A percentile compares a stretch with the other conserved stretches of the same genome.
phyloP scores from a whole-genome alignment of 768 basidiomycete species.

The Tremella fuciformis region DNA sequence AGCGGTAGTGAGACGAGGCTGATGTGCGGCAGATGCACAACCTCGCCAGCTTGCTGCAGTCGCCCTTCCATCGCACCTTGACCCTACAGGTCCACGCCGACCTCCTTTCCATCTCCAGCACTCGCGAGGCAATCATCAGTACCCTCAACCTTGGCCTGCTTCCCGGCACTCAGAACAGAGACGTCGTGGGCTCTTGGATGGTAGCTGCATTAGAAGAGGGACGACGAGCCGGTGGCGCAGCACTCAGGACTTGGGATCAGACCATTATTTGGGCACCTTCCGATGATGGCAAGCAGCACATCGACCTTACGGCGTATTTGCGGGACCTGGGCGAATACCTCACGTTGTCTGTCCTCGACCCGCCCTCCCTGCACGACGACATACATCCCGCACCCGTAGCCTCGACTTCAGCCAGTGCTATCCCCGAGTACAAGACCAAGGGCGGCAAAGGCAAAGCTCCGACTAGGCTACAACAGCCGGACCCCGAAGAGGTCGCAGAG shows the following conservation, averaged over 20 bases:
- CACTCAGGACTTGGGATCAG: conserved; percentile 36
- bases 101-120: conserved; percentile 61
- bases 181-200: conserved; percentile 51
- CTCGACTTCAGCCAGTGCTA: conserved; percentile 8
- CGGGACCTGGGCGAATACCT: conserved; percentile 44
- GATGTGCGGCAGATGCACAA: conserved; percentile 69
- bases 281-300: conserved; percentile 18
- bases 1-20: neutral
- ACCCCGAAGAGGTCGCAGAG: conserved; percentile 19
- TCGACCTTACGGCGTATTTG: conserved; percentile 40
- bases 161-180: conserved; percentile 47
- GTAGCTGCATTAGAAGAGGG: conserved; percentile 50
- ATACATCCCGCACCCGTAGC: conserved; percentile 49
- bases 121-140: conserved; percentile 51
- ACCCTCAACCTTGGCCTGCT: conserved; percentile 41
- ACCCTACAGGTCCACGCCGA: conserved; percentile 64
- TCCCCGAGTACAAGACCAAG: conserved; percentile 10
- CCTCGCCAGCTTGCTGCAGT: conserved; percentile 72
- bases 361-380: conserved; percentile 46
- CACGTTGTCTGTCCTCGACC: conserved; percentile 44
- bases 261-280: conserved; percentile 16
- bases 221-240: conserved; percentile 36
- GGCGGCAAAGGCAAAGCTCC: conserved; percentile 26
- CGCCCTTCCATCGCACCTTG: conserved; percentile 70
- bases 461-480: conserved; percentile 7